Conservation (phyloP, 73 alveolate species). For the Tetrahymena borealis region DNA sequence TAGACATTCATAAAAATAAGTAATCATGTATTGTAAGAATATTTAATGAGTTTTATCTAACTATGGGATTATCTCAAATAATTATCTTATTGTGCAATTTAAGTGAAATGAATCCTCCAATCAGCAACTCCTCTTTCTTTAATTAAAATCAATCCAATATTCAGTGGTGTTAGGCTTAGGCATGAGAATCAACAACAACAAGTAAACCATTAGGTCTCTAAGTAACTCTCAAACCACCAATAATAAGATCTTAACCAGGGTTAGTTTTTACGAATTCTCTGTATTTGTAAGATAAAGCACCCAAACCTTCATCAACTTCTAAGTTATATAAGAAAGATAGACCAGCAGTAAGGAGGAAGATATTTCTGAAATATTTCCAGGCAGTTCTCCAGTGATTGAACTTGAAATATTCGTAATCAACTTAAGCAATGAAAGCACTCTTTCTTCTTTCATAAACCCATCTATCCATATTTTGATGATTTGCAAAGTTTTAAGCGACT, state of each 20-base stretch:
- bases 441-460: neutral
- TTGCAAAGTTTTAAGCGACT: neutral
- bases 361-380: neutral
- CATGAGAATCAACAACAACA: neutral
- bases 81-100: no score
- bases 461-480: neutral
- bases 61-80: no score
- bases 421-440: neutral
- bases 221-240: neutral
- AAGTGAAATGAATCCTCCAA: no score
- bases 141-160: neutral
- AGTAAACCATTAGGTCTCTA: neutral
- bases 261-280: neutral
- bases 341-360: neutral
- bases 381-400: neutral
- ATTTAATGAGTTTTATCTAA: no score
- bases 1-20: no score
- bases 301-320: neutral
- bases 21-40: no score
- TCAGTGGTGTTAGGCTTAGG: neutral
- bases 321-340: neutral
- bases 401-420: neutral
- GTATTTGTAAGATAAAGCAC: neutral
- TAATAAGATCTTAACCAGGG: neutral
- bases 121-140: neutral